Base-by-base conservation (phyloP, 352 stramenopile genomes). In the Phytophthora agathidicida region DNA sequence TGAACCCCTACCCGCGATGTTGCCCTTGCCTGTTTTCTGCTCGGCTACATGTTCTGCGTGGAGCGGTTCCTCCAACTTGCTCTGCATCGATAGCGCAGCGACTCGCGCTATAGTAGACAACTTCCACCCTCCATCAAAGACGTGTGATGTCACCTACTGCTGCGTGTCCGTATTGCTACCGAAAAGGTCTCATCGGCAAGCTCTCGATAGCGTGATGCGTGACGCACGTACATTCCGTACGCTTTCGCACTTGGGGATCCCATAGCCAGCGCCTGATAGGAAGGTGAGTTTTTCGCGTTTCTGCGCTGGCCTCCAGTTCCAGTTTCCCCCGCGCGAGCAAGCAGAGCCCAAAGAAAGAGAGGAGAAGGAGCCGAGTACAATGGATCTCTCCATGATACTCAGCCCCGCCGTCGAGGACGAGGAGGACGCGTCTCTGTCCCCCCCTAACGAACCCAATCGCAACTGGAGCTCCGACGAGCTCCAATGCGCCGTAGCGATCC, bases 331-430 rank as follows among this genome's bases (percentile, higher is more conserved):
- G n/a, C n/a, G n/a, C n/a, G n/a, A n/a, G n/a, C 20, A 13, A 36
- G 17, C 13, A 32, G 26, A 54, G 46, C 27, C 14, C 44, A n/a
- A 17, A 53, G 31, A 38, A 55, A n/a, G 9, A 53, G 31, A 38
- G 22, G 27, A 31, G 19, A 27, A 39, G 19, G 20, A n/a, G n/a
- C n/a, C n/a, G n/a, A n/a, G n/a, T n/a, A n/a, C n/a, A n/a, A 83
- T 83, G 74, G 74, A 83, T 63, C 68, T 83, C 45, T 71, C 74
- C 17, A 83, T 71, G 59, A 83, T 83, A 30, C 71, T 83, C 27
- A 80, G 71, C 60, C 64, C 60, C 43, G 64, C 63, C 46, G 38
- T 77, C 32, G 67, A 74, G 50, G 67, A 78, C 23, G 70, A 75
- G 32, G 35, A 62, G 16, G 17, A 27, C 47, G 28, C 24, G 17